Conservation (phyloP, 257 asterid genomes). For the Penstemon eatonii region DNA sequence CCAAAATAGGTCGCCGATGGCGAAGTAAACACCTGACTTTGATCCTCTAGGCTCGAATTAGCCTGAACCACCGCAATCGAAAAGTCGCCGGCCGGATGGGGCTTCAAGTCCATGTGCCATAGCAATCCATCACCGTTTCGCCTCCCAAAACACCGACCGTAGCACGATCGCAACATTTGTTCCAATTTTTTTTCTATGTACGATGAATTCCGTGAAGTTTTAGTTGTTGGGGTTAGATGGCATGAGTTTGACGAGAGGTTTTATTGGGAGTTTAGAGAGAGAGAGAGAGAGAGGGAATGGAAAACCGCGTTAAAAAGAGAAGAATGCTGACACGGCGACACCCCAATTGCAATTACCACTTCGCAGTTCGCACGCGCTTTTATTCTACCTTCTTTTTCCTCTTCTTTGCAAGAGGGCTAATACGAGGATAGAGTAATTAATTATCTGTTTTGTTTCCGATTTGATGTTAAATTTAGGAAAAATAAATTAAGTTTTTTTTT, state of each 20-base stretch:
- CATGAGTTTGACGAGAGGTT: neutral
- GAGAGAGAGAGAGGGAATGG: neutral
- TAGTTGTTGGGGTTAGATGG: neutral
- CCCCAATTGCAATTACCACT: too few species aligned
- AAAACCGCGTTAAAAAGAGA: slow-evolving; percentile 8
- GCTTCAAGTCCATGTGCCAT: slow-evolving; percentile 84
- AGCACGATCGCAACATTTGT: slow-evolving; percentile 72
- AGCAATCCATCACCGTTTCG: slow-evolving; percentile 66
- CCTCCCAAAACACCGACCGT: slow-evolving; percentile 57
- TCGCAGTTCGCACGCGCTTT: too few species aligned
- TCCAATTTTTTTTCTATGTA: too few species aligned
- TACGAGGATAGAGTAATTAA: too few species aligned
- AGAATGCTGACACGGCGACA: too few species aligned
- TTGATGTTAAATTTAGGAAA: too few species aligned
- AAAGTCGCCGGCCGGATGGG: slow-evolving; percentile 83
- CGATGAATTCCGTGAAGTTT: neutral
- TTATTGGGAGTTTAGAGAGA: neutral
- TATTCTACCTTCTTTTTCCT: too few species aligned
- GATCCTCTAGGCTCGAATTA: slow-evolving; percentile 84
- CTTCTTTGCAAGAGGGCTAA: too few species aligned
- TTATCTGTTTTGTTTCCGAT: too few species aligned
- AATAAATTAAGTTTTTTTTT: too few species aligned
- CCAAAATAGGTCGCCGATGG: slow-evolving; percentile 91
- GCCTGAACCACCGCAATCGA: slow-evolving; percentile 98
- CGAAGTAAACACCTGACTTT: slow-evolving; percentile 84